phyloP scores from a whole-genome alignment of 306 rosid species.

The Inga laurina region DNA sequence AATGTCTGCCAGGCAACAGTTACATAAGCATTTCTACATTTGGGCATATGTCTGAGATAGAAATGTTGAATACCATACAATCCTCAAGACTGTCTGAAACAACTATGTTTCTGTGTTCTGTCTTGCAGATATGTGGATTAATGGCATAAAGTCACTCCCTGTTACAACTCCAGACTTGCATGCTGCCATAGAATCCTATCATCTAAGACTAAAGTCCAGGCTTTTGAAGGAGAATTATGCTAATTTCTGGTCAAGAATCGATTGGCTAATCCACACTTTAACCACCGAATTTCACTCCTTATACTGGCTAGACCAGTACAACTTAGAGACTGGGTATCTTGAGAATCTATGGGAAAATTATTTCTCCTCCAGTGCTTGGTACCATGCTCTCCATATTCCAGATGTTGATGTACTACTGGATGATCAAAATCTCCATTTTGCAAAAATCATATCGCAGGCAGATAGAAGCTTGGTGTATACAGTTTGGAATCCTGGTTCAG shows the following conservation, averaged over 20 bases:
- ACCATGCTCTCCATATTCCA: slow-evolving; percentile 59
- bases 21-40: slow-evolving; percentile 7
- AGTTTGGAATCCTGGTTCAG: slow-evolving; percentile 80
- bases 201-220: slow-evolving; percentile 62
- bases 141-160: slow-evolving; percentile 61
- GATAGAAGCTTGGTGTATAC: slow-evolving; percentile 63
- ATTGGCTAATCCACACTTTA: slow-evolving; percentile 70
- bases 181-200: slow-evolving; percentile 76
- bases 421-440: slow-evolving; percentile 63
- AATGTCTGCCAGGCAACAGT: slow-evolving; percentile 1
- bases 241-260: slow-evolving; percentile 62
- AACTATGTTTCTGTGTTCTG: slow-evolving; percentile 33
- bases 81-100: slow-evolving; percentile 8
- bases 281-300: slow-evolving; percentile 67
- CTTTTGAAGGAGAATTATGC: slow-evolving; percentile 55
- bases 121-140: slow-evolving; percentile 66
- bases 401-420: slow-evolving; percentile 71
- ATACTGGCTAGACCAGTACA: slow-evolving; percentile 75
- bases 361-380: slow-evolving; percentile 67
- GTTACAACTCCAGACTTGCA: slow-evolving; percentile 60
- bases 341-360: slow-evolving; percentile 53
- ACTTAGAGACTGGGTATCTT: slow-evolving; percentile 60
- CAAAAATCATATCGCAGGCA: slow-evolving; percentile 68
- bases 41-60: not conserved
- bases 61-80: slow-evolving; percentile 1